phyloP scores from a whole-genome alignment of 192 early-diverging fungal genomes.

The Allomyces macrogynus region DNA sequence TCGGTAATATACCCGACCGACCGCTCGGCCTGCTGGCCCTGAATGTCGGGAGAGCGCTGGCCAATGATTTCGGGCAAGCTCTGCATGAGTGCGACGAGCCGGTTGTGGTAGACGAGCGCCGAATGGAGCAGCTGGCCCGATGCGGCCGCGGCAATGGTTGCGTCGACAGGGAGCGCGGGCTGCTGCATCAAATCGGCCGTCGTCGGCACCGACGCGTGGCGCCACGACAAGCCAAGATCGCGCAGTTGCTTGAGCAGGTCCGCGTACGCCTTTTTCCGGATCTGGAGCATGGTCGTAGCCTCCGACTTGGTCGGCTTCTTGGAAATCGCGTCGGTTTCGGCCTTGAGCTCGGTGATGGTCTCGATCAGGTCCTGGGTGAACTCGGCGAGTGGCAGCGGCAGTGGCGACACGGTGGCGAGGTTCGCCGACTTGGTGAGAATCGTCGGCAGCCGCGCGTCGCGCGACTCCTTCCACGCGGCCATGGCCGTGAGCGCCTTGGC shows the following conservation, averaged over 20 bases:
- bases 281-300: neutral
- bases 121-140: neutral
- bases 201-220: constrained; percentile 1
- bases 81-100: neutral
- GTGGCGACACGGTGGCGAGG: neutral
- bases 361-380: neutral
- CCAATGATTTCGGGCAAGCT: neutral
- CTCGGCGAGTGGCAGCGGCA: neutral
- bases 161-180: no score
- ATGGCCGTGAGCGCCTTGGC: constrained; percentile 23
- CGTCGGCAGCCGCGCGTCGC: neutral
- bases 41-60: neutral
- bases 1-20: neutral
- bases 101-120: neutral
- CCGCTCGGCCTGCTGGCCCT: neutral
- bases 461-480: constrained; percentile 13
- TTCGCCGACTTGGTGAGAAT: neutral
- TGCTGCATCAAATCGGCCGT: neutral
- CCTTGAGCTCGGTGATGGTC: neutral
- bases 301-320: neutral
- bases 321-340: neutral
- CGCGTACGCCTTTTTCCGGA: constrained; percentile 40
- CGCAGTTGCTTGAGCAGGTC: constrained; percentile 55
- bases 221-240: constrained; percentile 32
- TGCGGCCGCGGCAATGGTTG: neutral